These are phyloP conservation scores for Myxozyma vanderwaltii DNA, from an alignment of 805 yeast species.

Conservation along the genomic window DNA sequence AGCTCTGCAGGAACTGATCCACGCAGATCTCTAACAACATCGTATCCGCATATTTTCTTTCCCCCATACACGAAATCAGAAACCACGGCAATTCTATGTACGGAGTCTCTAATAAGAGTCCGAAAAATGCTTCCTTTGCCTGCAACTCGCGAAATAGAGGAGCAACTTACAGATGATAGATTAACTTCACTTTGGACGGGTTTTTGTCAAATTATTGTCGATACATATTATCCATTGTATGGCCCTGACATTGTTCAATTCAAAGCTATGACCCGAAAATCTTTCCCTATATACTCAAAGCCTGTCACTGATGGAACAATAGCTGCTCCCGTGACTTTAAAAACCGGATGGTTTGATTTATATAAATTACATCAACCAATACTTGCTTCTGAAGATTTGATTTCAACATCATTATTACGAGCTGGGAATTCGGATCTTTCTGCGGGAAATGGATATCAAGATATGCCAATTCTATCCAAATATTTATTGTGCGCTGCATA, in stretches of 20 bases:
- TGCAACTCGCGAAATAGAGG: background rate
- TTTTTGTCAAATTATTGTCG: conserved; percentile 20
- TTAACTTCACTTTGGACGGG: conserved; percentile 19
- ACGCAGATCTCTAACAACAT: conserved; percentile 7
- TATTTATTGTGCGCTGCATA: conserved; percentile 79
- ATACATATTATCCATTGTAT: conserved; percentile 22
- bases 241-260: conserved; percentile 24
- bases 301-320: conserved; percentile 15
- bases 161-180: conserved; percentile 10
- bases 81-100: conserved; percentile 10
- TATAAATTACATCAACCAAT: conserved; percentile 20
- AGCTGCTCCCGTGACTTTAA: background rate
- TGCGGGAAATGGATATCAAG: conserved; percentile 1
- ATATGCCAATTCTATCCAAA: conserved; percentile 43
- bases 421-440: background rate
- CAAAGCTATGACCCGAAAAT: conserved; percentile 4
- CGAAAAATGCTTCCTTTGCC: background rate
- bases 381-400: conserved; percentile 23
- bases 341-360: conserved; percentile 12
- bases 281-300: conserved; percentile 13
- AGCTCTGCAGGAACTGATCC: conserved; percentile 15
- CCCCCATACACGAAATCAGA: conserved; percentile 26
- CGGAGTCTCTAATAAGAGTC: background rate
- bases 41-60: conserved; percentile 25
- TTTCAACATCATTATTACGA: conserved; percentile 16